Percentiles rank a stretch among this genome's conserved stretches.
These are phyloP conservation scores for Ustanciosporium gigantosporum DNA, from an alignment of 1,284 basidiomycete species.

Conservation along the genomic window DNA sequence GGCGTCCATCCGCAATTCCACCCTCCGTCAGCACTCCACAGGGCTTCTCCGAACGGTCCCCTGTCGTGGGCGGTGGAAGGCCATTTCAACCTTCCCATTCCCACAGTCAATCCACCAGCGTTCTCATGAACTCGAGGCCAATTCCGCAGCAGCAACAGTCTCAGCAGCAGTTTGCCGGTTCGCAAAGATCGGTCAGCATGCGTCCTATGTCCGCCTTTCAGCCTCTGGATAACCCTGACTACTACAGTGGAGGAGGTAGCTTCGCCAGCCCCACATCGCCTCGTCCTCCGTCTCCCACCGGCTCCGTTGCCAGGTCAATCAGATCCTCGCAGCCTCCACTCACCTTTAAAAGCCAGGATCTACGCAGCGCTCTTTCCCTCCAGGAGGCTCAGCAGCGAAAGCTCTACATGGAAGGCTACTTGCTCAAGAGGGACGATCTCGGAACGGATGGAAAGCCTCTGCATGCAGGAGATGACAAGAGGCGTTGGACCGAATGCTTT, in stretches of 20 bases:
- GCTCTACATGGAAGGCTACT: conserved; percentile 60
- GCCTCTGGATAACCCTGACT: conserved; percentile 47
- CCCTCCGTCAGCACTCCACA: not conserved
- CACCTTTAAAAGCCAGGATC: conserved; percentile 57
- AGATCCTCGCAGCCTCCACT: conserved; percentile 43
- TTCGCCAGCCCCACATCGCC: conserved; percentile 14
- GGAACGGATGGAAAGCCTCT: conserved; percentile 54
- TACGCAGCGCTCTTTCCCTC: conserved; percentile 52
- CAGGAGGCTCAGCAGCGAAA: conserved; percentile 57
- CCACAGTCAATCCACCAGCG: conserved; percentile 35
- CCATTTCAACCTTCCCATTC: conserved; percentile 27
- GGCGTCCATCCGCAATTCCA: not conserved
- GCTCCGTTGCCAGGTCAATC: conserved; percentile 42
- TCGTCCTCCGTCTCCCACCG: conserved; percentile 36
- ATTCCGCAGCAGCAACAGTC: conserved; percentile 11
- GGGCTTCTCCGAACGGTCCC: not conserved
- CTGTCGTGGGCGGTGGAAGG: not conserved
- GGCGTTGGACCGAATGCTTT: conserved; percentile 63
- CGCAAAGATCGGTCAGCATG: conserved; percentile 21
- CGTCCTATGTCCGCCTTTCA: conserved; percentile 57
- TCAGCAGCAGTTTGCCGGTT: conserved; percentile 3
- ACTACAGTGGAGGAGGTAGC: conserved; percentile 10
- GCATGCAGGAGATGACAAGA: conserved; percentile 44
- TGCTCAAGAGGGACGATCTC: conserved; percentile 54
- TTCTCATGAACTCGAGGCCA: conserved; percentile 18